Base-by-base conservation (phyloP, 2,329 filamentous ascomycete genomes). In the Cordyceps pruinosa region DNA sequence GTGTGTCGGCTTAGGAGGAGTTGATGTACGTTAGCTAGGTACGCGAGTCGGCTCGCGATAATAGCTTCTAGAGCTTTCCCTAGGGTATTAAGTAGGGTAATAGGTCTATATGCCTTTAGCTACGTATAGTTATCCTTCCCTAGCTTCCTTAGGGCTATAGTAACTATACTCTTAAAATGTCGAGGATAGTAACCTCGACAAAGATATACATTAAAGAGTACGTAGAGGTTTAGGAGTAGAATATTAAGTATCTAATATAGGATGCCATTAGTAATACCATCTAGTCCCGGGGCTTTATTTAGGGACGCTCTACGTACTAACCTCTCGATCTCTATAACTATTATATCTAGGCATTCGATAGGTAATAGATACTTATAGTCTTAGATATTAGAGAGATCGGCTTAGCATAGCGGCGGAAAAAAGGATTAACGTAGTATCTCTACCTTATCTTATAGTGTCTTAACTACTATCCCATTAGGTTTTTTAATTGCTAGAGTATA, bases 181-280 rank as follows among this genome's bases (percentile, higher is more conserved):
- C 52, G 13, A 41, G 54, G 58, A 56, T 51, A 63, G 57, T 64
- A 63, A 21, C 58, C 57, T 13, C 48, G 50, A 19, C 56, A 26
- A 30, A 64, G 52, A 54, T 56, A 59, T 39, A 56, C 47, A 30
- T 62, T 63, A 52, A 64, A 65, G 17, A 61, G 26, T 26, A 15
- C 32, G 35, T 51, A 32, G 46, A 62, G 60, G 47, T 34, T 58
- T 46, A 56, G 58, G 10, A 58, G 57, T 8, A 62, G 49, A 45
- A 58, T 60, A 26, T 63, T 51, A 15, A 61, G 37, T 41, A 41
- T 59, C 51, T 64, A 12, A 28, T 64, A 54, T 15, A 63, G 57
- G 45, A 59, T 56, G 28, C 51, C 47, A 46, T 65, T 64, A 19
- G 59, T 62, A 45, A 65, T 61, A 21, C 61, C 54, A 42, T 64